Percentiles rank a stretch among this genome's conserved stretches.
phyloP scores from a whole-genome alignment of 2,329 filamentous ascomycete species.

The Sordariomycetes sp. region DNA sequence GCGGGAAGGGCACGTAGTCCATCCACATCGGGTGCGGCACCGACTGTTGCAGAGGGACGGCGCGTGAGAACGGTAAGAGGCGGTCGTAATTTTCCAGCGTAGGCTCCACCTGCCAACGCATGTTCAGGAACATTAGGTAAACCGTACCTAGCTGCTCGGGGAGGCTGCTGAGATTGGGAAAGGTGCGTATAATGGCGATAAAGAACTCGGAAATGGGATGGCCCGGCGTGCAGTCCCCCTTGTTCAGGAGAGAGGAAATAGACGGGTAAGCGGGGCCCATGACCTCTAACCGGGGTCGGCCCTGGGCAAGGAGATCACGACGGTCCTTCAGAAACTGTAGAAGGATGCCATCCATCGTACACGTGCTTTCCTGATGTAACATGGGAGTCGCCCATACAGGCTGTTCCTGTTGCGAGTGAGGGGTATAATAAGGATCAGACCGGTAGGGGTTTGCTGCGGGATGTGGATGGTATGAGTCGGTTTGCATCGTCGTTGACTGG shows the following conservation, averaged over 20 bases:
- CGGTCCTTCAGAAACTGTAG: constrained; percentile 68
- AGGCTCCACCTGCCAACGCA: constrained; percentile 77
- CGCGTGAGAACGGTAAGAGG: constrained; percentile 62
- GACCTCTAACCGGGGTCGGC: constrained; percentile 52
- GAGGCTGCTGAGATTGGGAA: constrained; percentile 66
- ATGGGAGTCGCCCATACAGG: constrained; percentile 45
- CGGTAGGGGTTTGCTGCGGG: neutral
- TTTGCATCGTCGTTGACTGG: neutral
- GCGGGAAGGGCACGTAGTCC: constrained; percentile 71
- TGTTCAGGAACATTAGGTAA: constrained; percentile 77
- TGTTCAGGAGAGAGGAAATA: constrained; percentile 68
- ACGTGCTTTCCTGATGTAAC: constrained; percentile 40
- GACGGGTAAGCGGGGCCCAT: constrained; percentile 71
- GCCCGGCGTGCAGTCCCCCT: constrained; percentile 46
- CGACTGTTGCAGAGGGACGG: constrained; percentile 54
- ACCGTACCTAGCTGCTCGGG: constrained; percentile 76
- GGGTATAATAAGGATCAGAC: neutral
- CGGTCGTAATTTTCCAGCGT: constrained; percentile 70
- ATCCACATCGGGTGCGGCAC: constrained; percentile 69
- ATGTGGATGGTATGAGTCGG: neutral
- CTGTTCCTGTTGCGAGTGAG: constrained; percentile 11
- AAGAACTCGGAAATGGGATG: constrained; percentile 79
- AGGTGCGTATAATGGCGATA: constrained; percentile 75
- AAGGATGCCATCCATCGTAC: constrained; percentile 68
- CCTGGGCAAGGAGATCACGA: constrained; percentile 53